These are phyloP conservation scores for Sordaria brevicollis DNA, from an alignment of 495 filamentous ascomycete species.

Conservation along the genomic window DNA sequence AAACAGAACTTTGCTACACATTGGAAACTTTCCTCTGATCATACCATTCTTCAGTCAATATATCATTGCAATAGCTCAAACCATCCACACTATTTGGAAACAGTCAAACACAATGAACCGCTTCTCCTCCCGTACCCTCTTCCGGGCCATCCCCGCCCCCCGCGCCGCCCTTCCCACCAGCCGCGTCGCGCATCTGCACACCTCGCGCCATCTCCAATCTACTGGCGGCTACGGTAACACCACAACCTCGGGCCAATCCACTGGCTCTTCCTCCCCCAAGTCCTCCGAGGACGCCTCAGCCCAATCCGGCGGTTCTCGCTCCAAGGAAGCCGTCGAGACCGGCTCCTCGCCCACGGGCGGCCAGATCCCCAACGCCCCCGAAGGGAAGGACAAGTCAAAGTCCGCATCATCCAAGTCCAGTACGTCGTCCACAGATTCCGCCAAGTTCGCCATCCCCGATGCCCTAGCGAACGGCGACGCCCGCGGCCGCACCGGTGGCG, in stretches of 20 bases:
- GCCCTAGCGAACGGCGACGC: slow-evolving; percentile 19
- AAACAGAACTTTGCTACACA: not conserved
- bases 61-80: not conserved
- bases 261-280: slow-evolving; percentile 21
- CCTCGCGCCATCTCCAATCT: not conserved
- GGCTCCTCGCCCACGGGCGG: slow-evolving; percentile 13
- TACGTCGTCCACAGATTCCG: not conserved
- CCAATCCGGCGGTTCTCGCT: slow-evolving; percentile 33
- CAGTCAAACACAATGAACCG: slow-evolving; percentile 3
- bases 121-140: not conserved
- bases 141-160: not conserved
- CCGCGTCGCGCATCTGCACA: not conserved
- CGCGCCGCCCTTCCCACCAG: not conserved
- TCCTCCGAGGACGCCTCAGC: slow-evolving; percentile 31
- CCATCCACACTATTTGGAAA: not conserved
- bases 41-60: not conserved
- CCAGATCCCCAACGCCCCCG: not conserved
- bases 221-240: not conserved
- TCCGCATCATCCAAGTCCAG: not conserved
- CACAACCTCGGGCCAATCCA: slow-evolving; percentile 18
- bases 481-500: slow-evolving; percentile 27
- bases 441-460: slow-evolving; percentile 8
- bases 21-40: not conserved
- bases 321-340: slow-evolving; percentile 28
- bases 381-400: not conserved